Percentiles rank a stretch among this genome's conserved stretches.
Conservation (phyloP, 2,329 filamentous ascomycete species). For the Apiospora marii region DNA sequence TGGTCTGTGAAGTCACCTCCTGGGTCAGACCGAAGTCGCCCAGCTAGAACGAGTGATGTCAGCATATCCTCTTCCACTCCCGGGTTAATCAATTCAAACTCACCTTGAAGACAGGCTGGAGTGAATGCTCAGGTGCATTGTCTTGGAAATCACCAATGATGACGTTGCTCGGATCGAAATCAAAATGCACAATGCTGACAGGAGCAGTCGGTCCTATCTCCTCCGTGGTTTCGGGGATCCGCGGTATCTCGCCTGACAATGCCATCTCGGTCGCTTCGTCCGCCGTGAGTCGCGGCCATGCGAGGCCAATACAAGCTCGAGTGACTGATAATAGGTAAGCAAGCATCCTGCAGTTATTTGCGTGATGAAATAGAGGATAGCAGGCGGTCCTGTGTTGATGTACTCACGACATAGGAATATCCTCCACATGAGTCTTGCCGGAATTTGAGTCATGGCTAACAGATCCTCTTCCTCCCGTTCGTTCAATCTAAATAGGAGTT, state of each 20-base stretch:
- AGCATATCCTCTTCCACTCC: not conserved
- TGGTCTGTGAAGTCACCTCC: not conserved
- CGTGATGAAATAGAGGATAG: not conserved
- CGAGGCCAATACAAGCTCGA: not conserved
- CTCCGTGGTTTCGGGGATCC: not conserved
- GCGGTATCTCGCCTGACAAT: not conserved
- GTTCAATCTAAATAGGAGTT: not conserved
- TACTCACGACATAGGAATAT: not conserved
- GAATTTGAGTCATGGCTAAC: not conserved
- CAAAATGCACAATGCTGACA: conserved; percentile 15
- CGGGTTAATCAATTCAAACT: not conserved
- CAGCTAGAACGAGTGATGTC: not conserved
- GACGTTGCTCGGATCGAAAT: conserved; percentile 14
- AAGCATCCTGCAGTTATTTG: not conserved
- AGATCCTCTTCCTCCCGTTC: not conserved
- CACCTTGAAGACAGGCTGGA: conserved; percentile 8
- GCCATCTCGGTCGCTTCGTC: not conserved
- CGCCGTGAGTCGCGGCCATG: not conserved
- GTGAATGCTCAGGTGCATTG: not conserved
- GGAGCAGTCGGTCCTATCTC: not conserved
- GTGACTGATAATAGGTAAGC: not conserved
- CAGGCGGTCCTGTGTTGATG: not conserved
- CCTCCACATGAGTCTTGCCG: conserved; percentile 5
- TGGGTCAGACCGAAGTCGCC: conserved; percentile 3
- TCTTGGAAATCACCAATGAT: not conserved